Conservation (phyloP, 306 rosid genomes). For the Oemleria cerasiformis region DNA sequence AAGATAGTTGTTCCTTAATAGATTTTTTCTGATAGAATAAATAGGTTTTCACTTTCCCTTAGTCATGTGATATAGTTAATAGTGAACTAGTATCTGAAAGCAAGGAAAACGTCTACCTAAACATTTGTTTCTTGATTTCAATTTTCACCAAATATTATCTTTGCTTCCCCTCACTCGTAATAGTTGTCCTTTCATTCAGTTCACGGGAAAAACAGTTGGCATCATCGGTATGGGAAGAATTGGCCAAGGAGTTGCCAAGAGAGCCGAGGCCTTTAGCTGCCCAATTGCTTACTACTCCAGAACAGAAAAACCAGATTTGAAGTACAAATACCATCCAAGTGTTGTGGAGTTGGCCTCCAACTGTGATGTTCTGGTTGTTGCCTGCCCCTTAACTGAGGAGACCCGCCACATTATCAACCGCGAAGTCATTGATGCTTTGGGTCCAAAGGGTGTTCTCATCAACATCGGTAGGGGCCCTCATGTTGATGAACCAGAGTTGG, state of each 20-base stretch:
- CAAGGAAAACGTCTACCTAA: neutral
- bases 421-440: slow-evolving; percentile 67
- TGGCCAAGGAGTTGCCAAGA: slow-evolving; percentile 68
- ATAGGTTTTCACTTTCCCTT: neutral
- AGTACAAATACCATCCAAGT: slow-evolving; percentile 69
- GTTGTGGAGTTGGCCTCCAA: slow-evolving; percentile 74
- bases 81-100: neutral
- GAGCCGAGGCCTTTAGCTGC: slow-evolving; percentile 81
- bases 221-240: slow-evolving; percentile 83
- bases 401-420: slow-evolving; percentile 64
- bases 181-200: slow-evolving; percentile 36
- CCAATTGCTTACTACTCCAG: slow-evolving; percentile 59
- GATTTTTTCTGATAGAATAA: neutral
- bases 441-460: slow-evolving; percentile 70
- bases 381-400: slow-evolving; percentile 63
- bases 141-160: neutral
- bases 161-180: neutral
- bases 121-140: neutral
- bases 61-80: neutral
- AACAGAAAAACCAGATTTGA: slow-evolving; percentile 47
- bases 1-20: neutral
- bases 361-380: slow-evolving; percentile 70
- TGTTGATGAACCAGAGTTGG: slow-evolving; percentile 68
- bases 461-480: slow-evolving; percentile 89
- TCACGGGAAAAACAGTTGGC: slow-evolving; percentile 82